Conservation (phyloP, 257 asterid genomes). For the Nicotiana undulata region DNA sequence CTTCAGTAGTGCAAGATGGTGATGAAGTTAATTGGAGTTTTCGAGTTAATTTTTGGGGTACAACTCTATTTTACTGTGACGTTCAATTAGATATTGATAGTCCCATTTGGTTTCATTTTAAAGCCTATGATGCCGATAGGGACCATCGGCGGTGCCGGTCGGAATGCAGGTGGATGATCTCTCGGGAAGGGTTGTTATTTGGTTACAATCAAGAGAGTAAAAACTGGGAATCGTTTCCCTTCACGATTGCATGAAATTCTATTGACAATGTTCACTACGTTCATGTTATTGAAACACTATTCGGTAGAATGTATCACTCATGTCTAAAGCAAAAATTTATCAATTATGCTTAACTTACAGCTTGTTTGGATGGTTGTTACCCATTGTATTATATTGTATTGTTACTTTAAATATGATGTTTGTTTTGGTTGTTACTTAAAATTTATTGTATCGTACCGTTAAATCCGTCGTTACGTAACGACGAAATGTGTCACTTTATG, state of each 20-base stretch:
- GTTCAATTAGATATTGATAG: conserved; percentile 17
- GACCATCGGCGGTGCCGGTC: conserved; percentile 24
- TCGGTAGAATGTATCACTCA: not conserved
- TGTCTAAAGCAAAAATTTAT: not conserved
- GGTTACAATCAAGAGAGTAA: conserved; percentile 24
- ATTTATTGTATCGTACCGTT: too few relatives aligned
- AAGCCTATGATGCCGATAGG: conserved; percentile 23
- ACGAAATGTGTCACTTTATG: too few relatives aligned
- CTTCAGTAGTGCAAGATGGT: conserved; percentile 15
- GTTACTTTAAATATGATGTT: too few relatives aligned
- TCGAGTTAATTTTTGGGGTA: conserved; percentile 17
- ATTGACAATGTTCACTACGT: not conserved
- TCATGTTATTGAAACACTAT: too few relatives aligned
- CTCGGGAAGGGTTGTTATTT: conserved; percentile 9
- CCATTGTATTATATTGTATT: too few relatives aligned
- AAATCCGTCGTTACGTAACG: too few relatives aligned
- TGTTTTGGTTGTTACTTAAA: too few relatives aligned
- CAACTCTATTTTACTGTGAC: conserved; percentile 38
- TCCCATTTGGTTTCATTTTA: conserved; percentile 25
- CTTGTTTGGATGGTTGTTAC: too few relatives aligned
- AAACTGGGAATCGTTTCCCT: conserved; percentile 23
- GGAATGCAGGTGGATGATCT: conserved; percentile 38
- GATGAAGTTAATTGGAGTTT: conserved; percentile 26
- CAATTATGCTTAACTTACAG: not conserved
- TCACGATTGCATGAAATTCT: not conserved